These are phyloP conservation scores for Neocatenulostroma microsporum DNA, from an alignment of 2,329 filamentous ascomycete species.

Conservation along the genomic window DNA sequence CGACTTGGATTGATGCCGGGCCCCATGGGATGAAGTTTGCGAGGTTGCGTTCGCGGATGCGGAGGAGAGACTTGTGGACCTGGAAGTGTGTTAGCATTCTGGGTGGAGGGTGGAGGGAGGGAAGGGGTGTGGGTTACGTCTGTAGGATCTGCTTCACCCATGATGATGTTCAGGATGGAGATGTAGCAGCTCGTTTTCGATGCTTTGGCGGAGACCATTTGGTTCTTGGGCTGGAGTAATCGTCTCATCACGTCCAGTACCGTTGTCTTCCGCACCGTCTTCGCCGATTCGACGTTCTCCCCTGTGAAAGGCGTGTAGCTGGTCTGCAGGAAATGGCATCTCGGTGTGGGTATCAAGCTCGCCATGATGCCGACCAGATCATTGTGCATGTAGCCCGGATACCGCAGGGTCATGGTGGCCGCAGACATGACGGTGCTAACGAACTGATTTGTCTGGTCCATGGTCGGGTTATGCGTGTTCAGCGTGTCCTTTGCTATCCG, in stretches of 20 bases:
- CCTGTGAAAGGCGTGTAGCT: slow-evolving; percentile 97
- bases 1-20: slow-evolving; percentile 94
- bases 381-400: slow-evolving; percentile 99
- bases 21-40: slow-evolving; percentile 99
- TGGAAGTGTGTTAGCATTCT: slow-evolving; percentile 20
- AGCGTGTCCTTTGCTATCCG: slow-evolving; percentile 90
- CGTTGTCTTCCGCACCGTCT: slow-evolving; percentile 96
- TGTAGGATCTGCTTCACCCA: slow-evolving; percentile 95
- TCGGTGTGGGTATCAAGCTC: slow-evolving; percentile 88
- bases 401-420: slow-evolving; percentile 89
- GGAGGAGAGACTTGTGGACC: slow-evolving; percentile 92
- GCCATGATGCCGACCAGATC: slow-evolving; percentile 95
- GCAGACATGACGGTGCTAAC: slow-evolving; percentile 98
- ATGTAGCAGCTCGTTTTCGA: slow-evolving; percentile 99
- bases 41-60: slow-evolving; percentile 86
- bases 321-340: slow-evolving; percentile 97
- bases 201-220: slow-evolving; percentile 95
- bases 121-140: slow-evolving; percentile 61
- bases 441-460: slow-evolving; percentile 95
- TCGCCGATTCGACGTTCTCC: slow-evolving; percentile 91
- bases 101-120: slow-evolving; percentile 1
- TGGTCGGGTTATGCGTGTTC: slow-evolving; percentile 90
- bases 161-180: slow-evolving; percentile 96
- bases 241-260: slow-evolving; percentile 96
- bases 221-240: slow-evolving; percentile 92